phyloP scores from a whole-genome alignment of 1,284 basidiomycete species.

The Polyporus tsugae region DNA sequence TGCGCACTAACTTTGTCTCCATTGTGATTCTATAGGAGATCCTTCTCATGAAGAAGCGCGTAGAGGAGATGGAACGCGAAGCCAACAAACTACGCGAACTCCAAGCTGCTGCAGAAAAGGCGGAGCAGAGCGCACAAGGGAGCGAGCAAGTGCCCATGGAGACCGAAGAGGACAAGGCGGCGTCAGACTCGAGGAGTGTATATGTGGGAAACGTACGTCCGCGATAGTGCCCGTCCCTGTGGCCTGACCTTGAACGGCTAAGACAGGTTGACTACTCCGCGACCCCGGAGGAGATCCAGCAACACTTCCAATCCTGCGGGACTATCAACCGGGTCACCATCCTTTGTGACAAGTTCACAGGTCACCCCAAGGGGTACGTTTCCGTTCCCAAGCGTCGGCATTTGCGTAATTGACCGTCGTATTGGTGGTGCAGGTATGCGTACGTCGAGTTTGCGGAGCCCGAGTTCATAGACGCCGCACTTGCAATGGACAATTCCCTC shows the following conservation, averaged over 20 bases:
- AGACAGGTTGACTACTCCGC: conserved; percentile 95
- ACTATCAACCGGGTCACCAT: conserved; percentile 99
- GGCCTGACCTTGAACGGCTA: conserved; percentile 16
- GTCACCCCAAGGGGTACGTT: conserved; percentile 96
- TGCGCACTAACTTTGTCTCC: background rate
- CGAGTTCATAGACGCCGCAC: conserved; percentile 90
- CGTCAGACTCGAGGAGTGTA: conserved; percentile 88
- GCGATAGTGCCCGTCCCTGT: background rate
- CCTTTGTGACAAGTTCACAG: conserved; percentile 99
- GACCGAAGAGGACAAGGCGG: conserved; percentile 79
- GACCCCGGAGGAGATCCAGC: conserved; percentile 98
- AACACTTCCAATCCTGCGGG: conserved; percentile 96
- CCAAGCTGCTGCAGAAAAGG: conserved; percentile 86
- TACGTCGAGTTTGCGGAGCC: conserved; percentile 99
- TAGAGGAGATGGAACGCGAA: conserved; percentile 93
- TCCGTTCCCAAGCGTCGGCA: background rate
- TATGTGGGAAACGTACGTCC: conserved; percentile 95
- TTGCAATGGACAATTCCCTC: conserved; percentile 95
- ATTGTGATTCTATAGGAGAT: conserved; percentile 68
- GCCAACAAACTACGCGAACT: conserved; percentile 90
- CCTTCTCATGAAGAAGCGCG: conserved; percentile 89
- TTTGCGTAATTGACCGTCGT: background rate
- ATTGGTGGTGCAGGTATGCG: conserved; percentile 74
- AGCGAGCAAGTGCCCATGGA: conserved; percentile 63
- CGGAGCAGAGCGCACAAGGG: conserved; percentile 41